Evolutionary conservation across 2,329 filamentous ascomycete genomes (phyloP).

Genomic region (Scedosporium dehoogii): DNA sequence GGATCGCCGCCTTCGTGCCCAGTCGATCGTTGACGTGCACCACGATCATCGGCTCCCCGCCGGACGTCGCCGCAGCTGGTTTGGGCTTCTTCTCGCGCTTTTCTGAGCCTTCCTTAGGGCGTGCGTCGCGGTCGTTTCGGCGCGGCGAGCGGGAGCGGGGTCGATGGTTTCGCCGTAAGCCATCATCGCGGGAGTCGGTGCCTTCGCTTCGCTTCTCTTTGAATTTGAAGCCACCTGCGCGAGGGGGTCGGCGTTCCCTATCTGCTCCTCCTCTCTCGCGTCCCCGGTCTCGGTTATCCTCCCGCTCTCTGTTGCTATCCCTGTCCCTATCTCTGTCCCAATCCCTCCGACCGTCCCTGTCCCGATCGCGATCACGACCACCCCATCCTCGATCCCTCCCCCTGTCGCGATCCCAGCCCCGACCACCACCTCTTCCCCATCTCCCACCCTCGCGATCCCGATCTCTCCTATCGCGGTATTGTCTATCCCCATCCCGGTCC

Average conservation of each 20-base stretch:
- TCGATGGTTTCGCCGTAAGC: slow-evolving; percentile 16
- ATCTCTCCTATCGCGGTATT: not conserved
- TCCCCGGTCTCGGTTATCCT: slow-evolving; percentile 18
- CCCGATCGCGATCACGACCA: slow-evolving; percentile 11
- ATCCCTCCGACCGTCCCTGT: not conserved
- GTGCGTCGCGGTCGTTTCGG: slow-evolving; percentile 13
- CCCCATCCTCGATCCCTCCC: slow-evolving; percentile 8
- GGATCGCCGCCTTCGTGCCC: slow-evolving; percentile 90
- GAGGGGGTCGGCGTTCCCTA: not conserved
- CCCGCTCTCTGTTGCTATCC: slow-evolving; percentile 11
- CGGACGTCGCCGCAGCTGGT: slow-evolving; percentile 16
- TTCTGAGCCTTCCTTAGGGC: slow-evolving; percentile 22
- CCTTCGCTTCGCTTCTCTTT: slow-evolving; percentile 43
- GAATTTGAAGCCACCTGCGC: slow-evolving; percentile 43
- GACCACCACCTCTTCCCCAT: not conserved
- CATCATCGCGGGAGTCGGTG: slow-evolving; percentile 24
- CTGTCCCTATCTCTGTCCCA: slow-evolving; percentile 8
- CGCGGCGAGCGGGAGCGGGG: slow-evolving; percentile 17
- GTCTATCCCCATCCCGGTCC: not conserved
- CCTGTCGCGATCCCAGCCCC: not conserved
- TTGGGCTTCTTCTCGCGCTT: slow-evolving; percentile 24
- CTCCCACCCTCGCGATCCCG: not conserved
- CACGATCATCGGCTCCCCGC: slow-evolving; percentile 76
- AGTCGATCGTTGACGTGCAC: slow-evolving; percentile 92
- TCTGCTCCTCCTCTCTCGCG: slow-evolving; percentile 15